Evolutionary conservation across 2,329 filamentous ascomycete genomes (phyloP), one percentile per base, ranked within the genome.

Genomic region (Teratosphaeria gauchensis): DNA sequence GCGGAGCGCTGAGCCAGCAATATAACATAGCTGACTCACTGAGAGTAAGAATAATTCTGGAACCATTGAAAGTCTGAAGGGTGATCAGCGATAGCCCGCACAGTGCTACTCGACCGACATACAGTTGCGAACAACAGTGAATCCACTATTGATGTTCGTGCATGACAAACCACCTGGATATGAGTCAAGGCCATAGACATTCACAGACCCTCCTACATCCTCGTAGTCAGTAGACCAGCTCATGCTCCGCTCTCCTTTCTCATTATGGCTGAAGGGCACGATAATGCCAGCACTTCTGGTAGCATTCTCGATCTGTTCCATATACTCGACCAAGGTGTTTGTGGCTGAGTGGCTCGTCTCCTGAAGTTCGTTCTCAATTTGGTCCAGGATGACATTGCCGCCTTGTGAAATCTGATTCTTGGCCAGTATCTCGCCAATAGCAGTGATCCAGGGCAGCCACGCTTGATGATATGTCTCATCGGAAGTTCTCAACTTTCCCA

Each of bases 141-240:
- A 85, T 84, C 58, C 80, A 58, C 84, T 83, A 62, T 86, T 85
- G 0, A 81, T 83, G 1, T 80, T 78, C 1, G 78, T 82, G 64
- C 84, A 87, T 56, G 80, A 84, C 83, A 83, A 86, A 73, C 84
- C 86, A 0, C 59, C 60, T 1, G 77, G 80, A 56, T 82, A 82
- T 60, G 75, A 78, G 64, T 84, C 82, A 1, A 81, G 65, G 0
- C 80, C 77, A 55, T 73, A 76, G 24, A 80, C 75, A 66, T 84
- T 80, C 55, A 84, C 78, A 60, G 84, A 79, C 8, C 84, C 84
- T 12, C 75, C 78, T 30, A 75, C 79, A 56, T 81, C 58, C 21
- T 63, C 59, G 55, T 79, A 86, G 68, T 86, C 83, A 14, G 78
- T 78, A 0, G 82, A 84, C 84, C 84, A 86, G 1, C 80, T 82